Percentiles rank a stretch among this genome's conserved stretches.
These are phyloP conservation scores for Hypoxylon sp. DNA, from an alignment of 2,329 filamentous ascomycete species.

Conservation along the genomic window DNA sequence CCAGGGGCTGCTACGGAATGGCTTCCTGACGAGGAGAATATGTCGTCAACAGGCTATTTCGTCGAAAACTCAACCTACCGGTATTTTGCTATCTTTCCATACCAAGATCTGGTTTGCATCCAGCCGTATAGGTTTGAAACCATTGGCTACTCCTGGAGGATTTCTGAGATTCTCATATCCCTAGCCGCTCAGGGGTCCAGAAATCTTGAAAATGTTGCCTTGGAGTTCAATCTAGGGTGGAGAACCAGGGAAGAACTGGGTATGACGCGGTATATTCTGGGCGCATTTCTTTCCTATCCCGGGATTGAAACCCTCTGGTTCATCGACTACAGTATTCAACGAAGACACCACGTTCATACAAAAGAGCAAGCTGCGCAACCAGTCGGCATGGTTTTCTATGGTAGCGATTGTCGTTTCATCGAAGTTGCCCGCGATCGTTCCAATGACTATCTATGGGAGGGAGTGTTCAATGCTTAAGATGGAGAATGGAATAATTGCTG, in stretches of 20 bases:
- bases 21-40: neutral
- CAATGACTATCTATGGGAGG: neutral
- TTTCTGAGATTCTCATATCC: neutral
- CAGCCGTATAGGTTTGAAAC: neutral
- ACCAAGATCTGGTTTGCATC: constrained; percentile 6
- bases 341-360: neutral
- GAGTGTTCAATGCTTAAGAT: neutral
- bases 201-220: neutral
- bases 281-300: too few relatives aligned
- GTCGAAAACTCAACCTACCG: neutral
- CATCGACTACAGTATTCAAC: neutral
- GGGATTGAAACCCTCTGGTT: neutral
- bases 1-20: neutral
- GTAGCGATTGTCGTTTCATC: constrained; percentile 8
- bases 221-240: constrained; percentile 1
- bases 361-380: neutral
- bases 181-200: neutral
- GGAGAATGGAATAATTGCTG: neutral
- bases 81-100: neutral
- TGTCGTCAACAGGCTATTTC: neutral
- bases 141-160: neutral
- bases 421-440: neutral
- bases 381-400: neutral
- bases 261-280: too few relatives aligned
- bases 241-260: neutral